Evolutionary conservation across 108 stramenopile species (phyloP).

Genomic region (Fragilaria crotonensis): DNA sequence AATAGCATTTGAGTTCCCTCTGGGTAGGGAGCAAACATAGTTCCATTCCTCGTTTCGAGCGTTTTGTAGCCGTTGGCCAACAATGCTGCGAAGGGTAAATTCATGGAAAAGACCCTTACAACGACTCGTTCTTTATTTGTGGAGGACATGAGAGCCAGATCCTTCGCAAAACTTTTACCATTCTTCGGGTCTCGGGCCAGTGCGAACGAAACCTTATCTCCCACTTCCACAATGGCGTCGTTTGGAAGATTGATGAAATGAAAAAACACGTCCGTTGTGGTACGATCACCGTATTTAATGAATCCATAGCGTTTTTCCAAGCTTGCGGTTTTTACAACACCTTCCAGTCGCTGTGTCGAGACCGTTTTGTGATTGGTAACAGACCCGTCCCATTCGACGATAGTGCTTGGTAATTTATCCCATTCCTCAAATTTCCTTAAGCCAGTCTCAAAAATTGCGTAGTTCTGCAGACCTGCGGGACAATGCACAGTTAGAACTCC

Average conservation of each 20-base stretch:
- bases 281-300: slow-evolving; percentile 27
- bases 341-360: slow-evolving; percentile 24
- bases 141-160: background rate
- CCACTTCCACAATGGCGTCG: slow-evolving; percentile 29
- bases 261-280: slow-evolving; percentile 54
- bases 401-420: slow-evolving; percentile 42
- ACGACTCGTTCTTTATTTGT: slow-evolving; percentile 11
- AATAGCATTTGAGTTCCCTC: slow-evolving; percentile 67
- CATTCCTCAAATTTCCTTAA: slow-evolving; percentile 44
- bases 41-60: slow-evolving; percentile 72
- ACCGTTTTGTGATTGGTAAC: slow-evolving; percentile 13
- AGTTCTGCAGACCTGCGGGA: slow-evolving; percentile 46
- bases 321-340: slow-evolving; percentile 40
- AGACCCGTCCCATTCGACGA: slow-evolving; percentile 48
- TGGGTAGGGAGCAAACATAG: slow-evolving; percentile 65
- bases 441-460: slow-evolving; percentile 38
- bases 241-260: slow-evolving; percentile 47
- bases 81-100: slow-evolving; percentile 71
- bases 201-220: slow-evolving; percentile 45
- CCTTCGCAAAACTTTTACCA: slow-evolving; percentile 21
- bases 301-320: slow-evolving; percentile 60
- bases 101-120: slow-evolving; percentile 68
- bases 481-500: slow-evolving; percentile 65
- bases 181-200: slow-evolving; percentile 24
- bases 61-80: slow-evolving; percentile 79